Evolutionary conservation across 495 filamentous ascomycete species (phyloP).

Genomic region (Penicilliopsis zonata): DNA sequence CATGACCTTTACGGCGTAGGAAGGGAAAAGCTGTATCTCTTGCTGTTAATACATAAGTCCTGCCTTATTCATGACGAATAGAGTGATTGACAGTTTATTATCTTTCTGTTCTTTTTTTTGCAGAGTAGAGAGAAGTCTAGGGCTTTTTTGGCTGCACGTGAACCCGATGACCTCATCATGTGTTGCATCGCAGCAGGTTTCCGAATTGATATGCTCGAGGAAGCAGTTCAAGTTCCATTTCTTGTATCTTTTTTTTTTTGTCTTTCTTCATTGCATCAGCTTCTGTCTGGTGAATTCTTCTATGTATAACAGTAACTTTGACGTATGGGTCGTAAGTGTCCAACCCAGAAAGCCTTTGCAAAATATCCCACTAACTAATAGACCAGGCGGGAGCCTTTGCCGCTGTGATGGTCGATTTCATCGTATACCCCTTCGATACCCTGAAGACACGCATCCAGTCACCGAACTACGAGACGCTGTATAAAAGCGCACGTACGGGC

Average conservation of each 20-base stretch:
- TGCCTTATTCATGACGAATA: slow-evolving; percentile 24
- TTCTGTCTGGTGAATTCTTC: background rate
- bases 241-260: background rate
- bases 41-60: slow-evolving; percentile 31
- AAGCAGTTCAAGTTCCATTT: background rate
- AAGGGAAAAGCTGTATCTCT: slow-evolving; percentile 38
- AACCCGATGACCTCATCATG: slow-evolving; percentile 6
- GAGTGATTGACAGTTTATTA: no score
- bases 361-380: slow-evolving; percentile 2
- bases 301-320: slow-evolving; percentile 37
- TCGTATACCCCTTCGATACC: slow-evolving; percentile 77
- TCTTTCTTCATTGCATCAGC: background rate
- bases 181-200: slow-evolving; percentile 3
- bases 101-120: no score
- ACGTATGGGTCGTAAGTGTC: slow-evolving; percentile 36
- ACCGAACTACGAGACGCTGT: slow-evolving; percentile 53
- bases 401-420: slow-evolving; percentile 66
- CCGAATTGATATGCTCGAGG: slow-evolving; percentile 9
- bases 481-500: slow-evolving; percentile 40
- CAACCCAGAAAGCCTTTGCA: background rate
- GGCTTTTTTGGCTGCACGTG: slow-evolving; percentile 8
- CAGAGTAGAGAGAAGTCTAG: no score
- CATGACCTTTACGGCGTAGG: slow-evolving; percentile 43
- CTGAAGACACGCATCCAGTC: slow-evolving; percentile 79
- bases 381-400: slow-evolving; percentile 69